Evolutionary conservation across 2,329 filamentous ascomycete species (phyloP).

Genomic region (Pyrenophora graminea): DNA sequence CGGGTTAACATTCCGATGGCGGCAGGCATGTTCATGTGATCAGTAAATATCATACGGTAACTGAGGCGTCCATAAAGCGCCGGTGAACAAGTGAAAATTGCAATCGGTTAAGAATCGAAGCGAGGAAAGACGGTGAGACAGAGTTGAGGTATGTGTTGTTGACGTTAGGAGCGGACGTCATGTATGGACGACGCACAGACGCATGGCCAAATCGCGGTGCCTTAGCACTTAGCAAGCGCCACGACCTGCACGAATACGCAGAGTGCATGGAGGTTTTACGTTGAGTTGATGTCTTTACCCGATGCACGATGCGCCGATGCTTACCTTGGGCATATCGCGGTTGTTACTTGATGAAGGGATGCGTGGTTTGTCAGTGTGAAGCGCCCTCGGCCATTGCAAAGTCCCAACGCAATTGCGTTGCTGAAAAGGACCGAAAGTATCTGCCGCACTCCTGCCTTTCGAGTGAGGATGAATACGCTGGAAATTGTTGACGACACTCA

Average conservation of each 20-base stretch:
- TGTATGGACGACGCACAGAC: slow-evolving; percentile 5
- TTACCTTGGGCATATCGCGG: neutral
- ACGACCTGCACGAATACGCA: neutral
- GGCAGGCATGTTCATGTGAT: neutral
- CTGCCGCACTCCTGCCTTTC: neutral
- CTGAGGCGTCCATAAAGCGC: neutral
- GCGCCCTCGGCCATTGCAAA: neutral
- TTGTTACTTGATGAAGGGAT: neutral
- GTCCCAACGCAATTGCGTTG: neutral
- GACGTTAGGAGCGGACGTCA: slow-evolving; percentile 3
- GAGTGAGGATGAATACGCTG: neutral
- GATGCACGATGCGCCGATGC: neutral
- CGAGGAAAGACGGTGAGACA: slow-evolving; percentile 13
- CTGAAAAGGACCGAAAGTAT: neutral
- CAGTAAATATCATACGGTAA: neutral
- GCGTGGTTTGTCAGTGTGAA: neutral
- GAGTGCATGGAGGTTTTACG: neutral
- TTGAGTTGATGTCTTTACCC: neutral
- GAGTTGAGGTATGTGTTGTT: slow-evolving; percentile 3
- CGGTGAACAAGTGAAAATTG: neutral
- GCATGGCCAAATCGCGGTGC: neutral
- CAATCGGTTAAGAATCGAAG: slow-evolving; percentile 3
- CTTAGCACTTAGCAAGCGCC: neutral
- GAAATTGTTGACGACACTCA: neutral
- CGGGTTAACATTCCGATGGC: neutral